Base-by-base conservation (phyloP, 2,329 filamentous ascomycete genomes). In the Colletotrichum caudatum region DNA sequence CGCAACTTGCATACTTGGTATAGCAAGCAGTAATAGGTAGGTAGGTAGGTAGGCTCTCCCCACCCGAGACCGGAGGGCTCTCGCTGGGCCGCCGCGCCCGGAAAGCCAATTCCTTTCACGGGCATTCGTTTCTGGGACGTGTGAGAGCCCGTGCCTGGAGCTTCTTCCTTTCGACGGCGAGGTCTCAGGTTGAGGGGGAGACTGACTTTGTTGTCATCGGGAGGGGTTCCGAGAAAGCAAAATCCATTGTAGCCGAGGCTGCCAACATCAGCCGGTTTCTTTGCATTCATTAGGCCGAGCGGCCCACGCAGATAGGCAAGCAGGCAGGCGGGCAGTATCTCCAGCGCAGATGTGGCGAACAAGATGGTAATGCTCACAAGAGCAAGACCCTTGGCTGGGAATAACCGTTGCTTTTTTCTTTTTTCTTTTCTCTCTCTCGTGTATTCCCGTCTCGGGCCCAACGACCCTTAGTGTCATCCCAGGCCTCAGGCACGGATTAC, bases 81-180 rank as follows among this genome's bases (percentile, higher is more conserved):
- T 29, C 37, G n/a, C 35, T 26, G 35, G 20, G 39, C 35, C 35
- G n/a, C 37, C 11, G 54, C 35, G 23, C 23, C n/a, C 4, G n/a
- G 12, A 26, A 58, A 41, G 18, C 26, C 37, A 58, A 58, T 58
- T 41, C 37, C n/a, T 56, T 58, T 58, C 12, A n/a, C 35, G n/a
- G 12, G 56, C 56, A 16, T 26, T 26, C 56, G 18, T 16, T 41
- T 26, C 12, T 41, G 56, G 56, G 5, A 26, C 56, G 14, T 12
- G 12, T 39, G 35, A 4, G 20, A 58, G 56, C 23, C 56, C 35
- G 56, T 58, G 35, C 56, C 56, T 26, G 56, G 56, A 41, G 37
- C 56, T 41, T 58, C n/a, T 20, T 39, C 18, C 37, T 29, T 18
- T 18, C n/a, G 37, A 18, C 56, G 12, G n/a, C 11, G 54, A 58